Conservation (phyloP, 305 asterid species). For the Andrographis paniculata region DNA sequence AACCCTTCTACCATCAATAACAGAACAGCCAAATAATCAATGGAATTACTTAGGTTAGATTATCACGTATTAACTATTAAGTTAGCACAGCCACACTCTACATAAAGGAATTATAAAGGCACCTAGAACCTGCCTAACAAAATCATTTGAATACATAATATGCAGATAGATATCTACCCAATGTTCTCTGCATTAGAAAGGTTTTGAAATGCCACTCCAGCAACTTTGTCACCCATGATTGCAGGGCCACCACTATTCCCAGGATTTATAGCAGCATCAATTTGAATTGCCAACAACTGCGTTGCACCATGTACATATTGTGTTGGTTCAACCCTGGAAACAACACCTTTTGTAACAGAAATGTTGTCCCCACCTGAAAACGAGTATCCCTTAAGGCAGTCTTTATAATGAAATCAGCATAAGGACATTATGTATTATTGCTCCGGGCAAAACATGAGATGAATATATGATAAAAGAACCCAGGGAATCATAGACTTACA, state of each 20-base stretch:
- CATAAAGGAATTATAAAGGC: neutral
- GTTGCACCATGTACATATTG: conserved; percentile 92
- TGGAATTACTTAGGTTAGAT: neutral
- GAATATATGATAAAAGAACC: conserved; percentile 10
- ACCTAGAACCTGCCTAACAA: neutral
- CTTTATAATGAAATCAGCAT: conserved; percentile 5
- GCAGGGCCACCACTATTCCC: conserved; percentile 99
- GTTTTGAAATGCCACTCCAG: conserved; percentile 96
- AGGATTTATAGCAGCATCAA: conserved; percentile 98
- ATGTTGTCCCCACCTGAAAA: conserved; percentile 87
- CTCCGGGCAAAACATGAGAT: conserved; percentile 1
- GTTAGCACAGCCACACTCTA: neutral
- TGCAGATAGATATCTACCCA: conserved; percentile 48
- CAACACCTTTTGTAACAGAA: conserved; percentile 96
- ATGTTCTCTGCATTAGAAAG: conserved; percentile 96
- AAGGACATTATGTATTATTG: neutral
- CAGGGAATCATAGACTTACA: neutral
- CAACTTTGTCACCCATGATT: conserved; percentile 92
- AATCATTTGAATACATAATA: no score
- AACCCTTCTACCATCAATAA: no score
- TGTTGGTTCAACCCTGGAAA: conserved; percentile 94
- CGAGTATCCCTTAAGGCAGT: neutral
- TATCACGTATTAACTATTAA: neutral
- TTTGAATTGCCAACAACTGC: conserved; percentile 89
- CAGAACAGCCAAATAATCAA: neutral